phyloP scores from a whole-genome alignment of 2,329 filamentous ascomycete genomes.

The Penicillium thymicola region DNA sequence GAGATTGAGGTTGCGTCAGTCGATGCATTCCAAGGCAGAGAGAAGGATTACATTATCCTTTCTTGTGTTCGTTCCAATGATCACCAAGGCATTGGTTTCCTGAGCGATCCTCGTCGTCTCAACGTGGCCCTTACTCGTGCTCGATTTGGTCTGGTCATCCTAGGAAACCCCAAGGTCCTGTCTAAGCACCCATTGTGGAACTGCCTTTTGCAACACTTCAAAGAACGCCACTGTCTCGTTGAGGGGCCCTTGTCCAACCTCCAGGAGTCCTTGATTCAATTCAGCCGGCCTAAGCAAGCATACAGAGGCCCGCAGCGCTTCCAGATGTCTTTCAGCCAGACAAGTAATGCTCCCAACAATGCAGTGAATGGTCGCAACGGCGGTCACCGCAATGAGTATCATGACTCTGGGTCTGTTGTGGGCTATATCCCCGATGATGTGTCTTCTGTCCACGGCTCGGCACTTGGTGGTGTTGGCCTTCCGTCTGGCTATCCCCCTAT shows the following conservation, averaged over 20 bases:
- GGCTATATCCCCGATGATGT: conserved; percentile 97
- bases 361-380: conserved; percentile 52
- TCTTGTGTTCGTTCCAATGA: conserved; percentile 98
- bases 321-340: conserved; percentile 72
- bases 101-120: conserved; percentile 94
- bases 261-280: conserved; percentile 92
- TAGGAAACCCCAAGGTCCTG: conserved; percentile 95
- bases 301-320: conserved; percentile 87
- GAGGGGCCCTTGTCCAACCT: conserved; percentile 93
- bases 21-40: conserved; percentile 96
- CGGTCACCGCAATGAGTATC: conserved; percentile 52
- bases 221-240: conserved; percentile 91
- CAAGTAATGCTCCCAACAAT: conserved; percentile 56
- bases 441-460: conserved; percentile 90
- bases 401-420: conserved; percentile 81
- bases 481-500: conserved; percentile 84
- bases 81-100: conserved; percentile 97
- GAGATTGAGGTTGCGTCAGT: conserved; percentile 98
- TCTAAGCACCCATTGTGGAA: conserved; percentile 99
- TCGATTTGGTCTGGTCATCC: conserved; percentile 92
- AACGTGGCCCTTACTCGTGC: conserved; percentile 96
- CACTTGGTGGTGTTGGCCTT: conserved; percentile 79
- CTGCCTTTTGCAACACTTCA: conserved; percentile 90
- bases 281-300: conserved; percentile 86
- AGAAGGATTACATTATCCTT: conserved; percentile 98